Evolutionary conservation across 148 eudicot species (phyloP).

Genomic region (Chenopodium formosanum): DNA sequence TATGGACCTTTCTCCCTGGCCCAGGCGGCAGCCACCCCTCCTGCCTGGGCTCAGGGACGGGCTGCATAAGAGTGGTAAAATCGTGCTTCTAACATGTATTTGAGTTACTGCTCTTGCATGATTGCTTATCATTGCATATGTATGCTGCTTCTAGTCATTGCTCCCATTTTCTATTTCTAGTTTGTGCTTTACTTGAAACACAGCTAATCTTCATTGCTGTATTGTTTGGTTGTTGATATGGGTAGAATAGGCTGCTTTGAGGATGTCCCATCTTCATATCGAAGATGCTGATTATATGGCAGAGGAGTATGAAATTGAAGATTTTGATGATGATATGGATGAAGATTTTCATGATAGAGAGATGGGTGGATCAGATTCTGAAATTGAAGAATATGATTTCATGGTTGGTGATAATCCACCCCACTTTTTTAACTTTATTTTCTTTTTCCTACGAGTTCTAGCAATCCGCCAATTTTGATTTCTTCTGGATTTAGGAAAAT

Average conservation of each 20-base stretch:
- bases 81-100: too few species aligned
- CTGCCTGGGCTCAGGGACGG: too few species aligned
- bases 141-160: neutral
- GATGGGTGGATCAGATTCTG: slow-evolving; percentile 70
- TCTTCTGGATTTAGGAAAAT: slow-evolving; percentile 40
- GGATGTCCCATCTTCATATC: slow-evolving; percentile 53
- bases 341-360: slow-evolving; percentile 57
- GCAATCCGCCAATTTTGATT: neutral
- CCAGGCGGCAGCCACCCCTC: too few species aligned
- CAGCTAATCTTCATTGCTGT: neutral
- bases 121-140: neutral
- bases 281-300: slow-evolving; percentile 65
- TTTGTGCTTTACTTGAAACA: neutral
- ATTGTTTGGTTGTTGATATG: neutral
- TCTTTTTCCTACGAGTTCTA: neutral
- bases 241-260: neutral
- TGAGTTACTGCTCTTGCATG: too few species aligned
- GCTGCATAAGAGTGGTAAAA: too few species aligned
- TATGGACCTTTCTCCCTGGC: too few species aligned
- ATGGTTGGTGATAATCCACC: slow-evolving; percentile 29
- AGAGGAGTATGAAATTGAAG: slow-evolving; percentile 77
- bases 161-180: neutral
- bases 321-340: slow-evolving; percentile 59
- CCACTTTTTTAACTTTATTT: neutral
- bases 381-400: slow-evolving; percentile 62